phyloP scores from a whole-genome alignment of 495 filamentous ascomycete genomes.

The Penicillium longicatenatum region DNA sequence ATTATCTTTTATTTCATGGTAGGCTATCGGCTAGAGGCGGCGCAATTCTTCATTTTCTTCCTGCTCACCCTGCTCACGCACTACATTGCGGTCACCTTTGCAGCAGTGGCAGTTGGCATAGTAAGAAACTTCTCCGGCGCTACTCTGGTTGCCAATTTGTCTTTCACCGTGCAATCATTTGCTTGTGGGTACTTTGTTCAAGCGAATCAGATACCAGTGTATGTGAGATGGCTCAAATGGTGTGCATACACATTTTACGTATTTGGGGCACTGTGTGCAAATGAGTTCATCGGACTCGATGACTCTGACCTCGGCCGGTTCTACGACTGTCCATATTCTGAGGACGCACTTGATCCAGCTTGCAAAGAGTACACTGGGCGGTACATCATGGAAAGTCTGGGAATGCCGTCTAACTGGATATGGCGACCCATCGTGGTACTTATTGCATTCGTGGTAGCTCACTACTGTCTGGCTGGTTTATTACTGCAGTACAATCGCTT shows the following conservation, averaged over 20 bases:
- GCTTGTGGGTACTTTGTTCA: constrained; percentile 75
- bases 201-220: constrained; percentile 68
- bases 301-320: constrained; percentile 47
- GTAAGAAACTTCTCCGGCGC: constrained; percentile 64
- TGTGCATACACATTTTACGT: constrained; percentile 61
- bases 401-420: constrained; percentile 64
- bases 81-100: constrained; percentile 65
- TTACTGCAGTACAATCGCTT: constrained; percentile 59
- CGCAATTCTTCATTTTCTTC: constrained; percentile 71
- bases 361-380: constrained; percentile 67
- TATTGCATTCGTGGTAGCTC: constrained; percentile 57
- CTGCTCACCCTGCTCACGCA: constrained; percentile 62
- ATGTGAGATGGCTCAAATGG: constrained; percentile 70
- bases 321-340: constrained; percentile 66
- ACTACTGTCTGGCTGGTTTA: constrained; percentile 56
- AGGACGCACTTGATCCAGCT: constrained; percentile 55
- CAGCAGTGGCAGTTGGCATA: constrained; percentile 59
- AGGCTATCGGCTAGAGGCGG: constrained; percentile 60
- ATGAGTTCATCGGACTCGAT: constrained; percentile 63
- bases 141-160: constrained; percentile 65
- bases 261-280: constrained; percentile 65
- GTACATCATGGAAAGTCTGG: constrained; percentile 66
- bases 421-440: constrained; percentile 62
- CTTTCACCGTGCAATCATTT: constrained; percentile 69
- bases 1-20: constrained; percentile 76